phyloP scores from a whole-genome alignment of 768 basidiomycete genomes.

The Naganishia vaughanmartiniae region DNA sequence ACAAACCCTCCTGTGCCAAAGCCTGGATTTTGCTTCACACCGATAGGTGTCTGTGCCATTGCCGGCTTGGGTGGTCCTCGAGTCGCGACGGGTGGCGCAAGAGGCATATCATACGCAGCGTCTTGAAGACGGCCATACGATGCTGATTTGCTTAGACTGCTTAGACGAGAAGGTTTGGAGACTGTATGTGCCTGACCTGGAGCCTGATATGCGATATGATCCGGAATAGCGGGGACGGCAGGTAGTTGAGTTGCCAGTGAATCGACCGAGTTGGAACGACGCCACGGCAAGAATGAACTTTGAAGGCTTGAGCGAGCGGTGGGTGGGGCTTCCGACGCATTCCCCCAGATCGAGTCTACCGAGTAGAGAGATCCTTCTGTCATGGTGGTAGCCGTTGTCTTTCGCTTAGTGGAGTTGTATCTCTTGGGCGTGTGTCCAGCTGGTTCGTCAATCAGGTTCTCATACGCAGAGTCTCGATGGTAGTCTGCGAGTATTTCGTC shows the following conservation, averaged over 20 bases:
- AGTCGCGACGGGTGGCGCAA: neutral
- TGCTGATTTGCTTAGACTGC: conserved; percentile 4
- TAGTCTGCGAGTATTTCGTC: conserved; percentile 18
- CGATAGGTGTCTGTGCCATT: conserved; percentile 14
- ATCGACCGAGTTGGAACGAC: conserved; percentile 5
- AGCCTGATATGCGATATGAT: neutral
- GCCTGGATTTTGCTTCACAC: conserved; percentile 12
- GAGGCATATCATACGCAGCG: neutral
- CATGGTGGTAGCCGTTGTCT: conserved; percentile 9
- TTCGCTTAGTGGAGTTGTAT: conserved; percentile 5
- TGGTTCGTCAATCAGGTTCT: neutral
- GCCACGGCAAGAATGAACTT: conserved; percentile 3
- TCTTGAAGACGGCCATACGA: conserved; percentile 17
- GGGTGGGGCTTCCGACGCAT: conserved; percentile 10
- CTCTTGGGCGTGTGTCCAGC: neutral
- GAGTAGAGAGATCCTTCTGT: conserved; percentile 12
- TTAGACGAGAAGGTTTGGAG: conserved; percentile 2
- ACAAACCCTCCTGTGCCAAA: conserved; percentile 17
- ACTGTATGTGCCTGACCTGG: neutral
- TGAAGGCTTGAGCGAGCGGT: conserved; percentile 12
- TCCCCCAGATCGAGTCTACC: conserved; percentile 25
- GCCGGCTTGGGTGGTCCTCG: neutral
- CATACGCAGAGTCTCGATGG: conserved; percentile 8
- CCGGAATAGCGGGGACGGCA: conserved; percentile 6
- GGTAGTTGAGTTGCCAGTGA: neutral